Conservation (phyloP, 176 grass and related monocot species). For the Pontederia crassipes region DNA sequence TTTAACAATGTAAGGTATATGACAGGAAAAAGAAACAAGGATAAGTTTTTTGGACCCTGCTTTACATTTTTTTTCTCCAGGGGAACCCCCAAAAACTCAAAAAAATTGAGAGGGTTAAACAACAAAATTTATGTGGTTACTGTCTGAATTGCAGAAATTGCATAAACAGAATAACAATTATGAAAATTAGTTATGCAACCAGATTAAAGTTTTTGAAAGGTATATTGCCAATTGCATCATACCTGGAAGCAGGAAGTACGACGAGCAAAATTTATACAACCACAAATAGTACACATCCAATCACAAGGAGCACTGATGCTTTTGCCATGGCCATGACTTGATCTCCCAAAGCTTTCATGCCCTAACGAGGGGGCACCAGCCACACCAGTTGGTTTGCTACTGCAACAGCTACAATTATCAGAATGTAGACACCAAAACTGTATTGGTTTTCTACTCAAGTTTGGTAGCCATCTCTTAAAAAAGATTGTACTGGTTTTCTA, state of each 20-base stretch:
- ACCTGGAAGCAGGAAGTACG: conserved; percentile 96
- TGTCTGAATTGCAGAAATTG: not conserved
- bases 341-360: conserved; percentile 45
- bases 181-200: too few species aligned
- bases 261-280: conserved; percentile 96
- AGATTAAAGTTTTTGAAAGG: too few species aligned
- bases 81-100: too few species aligned
- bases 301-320: conserved; percentile 57
- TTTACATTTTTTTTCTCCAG: too few species aligned
- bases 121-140: too few species aligned
- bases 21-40: too few species aligned
- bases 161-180: not conserved
- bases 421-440: not conserved
- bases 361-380: conserved; percentile 35
- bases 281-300: conserved; percentile 92
- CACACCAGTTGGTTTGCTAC: conserved; percentile 88
- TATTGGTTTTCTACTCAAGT: not conserved
- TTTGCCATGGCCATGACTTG: conserved; percentile 45
- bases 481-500: too few species aligned
- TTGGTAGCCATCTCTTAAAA: too few species aligned
- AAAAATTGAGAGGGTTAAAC: too few species aligned
- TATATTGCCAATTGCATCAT: not conserved
- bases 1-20: too few species aligned
- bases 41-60: too few species aligned
- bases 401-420: conserved; percentile 34